Evolutionary conservation across 1,284 basidiomycete genomes (phyloP), one percentile per base, ranked within the genome.

Genomic region (Pyrrhoderma lamaoense): DNA sequence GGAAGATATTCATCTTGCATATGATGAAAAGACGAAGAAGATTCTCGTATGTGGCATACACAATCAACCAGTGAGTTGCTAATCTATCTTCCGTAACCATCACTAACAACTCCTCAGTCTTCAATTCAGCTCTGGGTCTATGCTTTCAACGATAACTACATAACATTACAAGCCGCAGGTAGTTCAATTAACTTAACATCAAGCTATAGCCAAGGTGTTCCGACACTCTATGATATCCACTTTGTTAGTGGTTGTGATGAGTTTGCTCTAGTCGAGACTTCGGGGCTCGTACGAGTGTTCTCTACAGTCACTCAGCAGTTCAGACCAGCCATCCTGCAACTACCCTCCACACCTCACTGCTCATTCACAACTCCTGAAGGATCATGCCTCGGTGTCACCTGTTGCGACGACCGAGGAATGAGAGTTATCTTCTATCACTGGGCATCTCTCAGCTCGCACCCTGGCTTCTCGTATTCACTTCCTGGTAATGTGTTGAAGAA

Each of bases 281-380:
- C 47, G 8, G 61, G 60, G 0, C 66, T 65, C 19, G 70, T 67
- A 3, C 63, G 77, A 1, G 67, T 79, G 1, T 80, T 72, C 56
- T 80, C 77, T 3, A 56, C 77, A 21, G 61, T 73, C 1, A 73
- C 74, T 0, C 67, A 73, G 48, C 73, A 76, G 47, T 78, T 77
- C 53, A 62, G 77, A 27, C 76, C 77, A 0, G 75, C 77, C 0
- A 65, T 69, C 0, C 56, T 80, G 35, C 61, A 69, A 21, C 61
- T 80, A 1, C 56, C 57, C 2, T 53, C 51, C 2, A 37, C 61
- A 13, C 77, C 76, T 0, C 47, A 39, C 0, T 57, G 57, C 14
- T 57, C 75, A 8, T 66, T 64, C 58, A 69, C 75, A 1, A 71
- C 75, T 0, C 75, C 79, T 0, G 79, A 80, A 53, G 76, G 75